Evolutionary conservation across 352 stramenopile genomes (phyloP), one percentile per base, ranked within the genome.

Genomic region (Globisporangium perplexum): DNA sequence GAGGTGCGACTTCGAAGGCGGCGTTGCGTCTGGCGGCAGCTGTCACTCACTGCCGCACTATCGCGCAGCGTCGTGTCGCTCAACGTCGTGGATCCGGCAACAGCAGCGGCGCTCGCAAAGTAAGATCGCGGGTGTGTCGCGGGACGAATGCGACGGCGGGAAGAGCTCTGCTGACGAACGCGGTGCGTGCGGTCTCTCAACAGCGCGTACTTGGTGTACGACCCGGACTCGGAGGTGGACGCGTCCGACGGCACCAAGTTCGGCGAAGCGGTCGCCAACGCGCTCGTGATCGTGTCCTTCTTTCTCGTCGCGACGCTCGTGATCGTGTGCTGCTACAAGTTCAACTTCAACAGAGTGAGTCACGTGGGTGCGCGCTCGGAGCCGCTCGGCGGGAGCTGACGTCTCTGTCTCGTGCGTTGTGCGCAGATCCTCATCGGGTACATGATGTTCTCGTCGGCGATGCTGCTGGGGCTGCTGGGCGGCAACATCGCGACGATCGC

Each of bases 271-370:
- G 41, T 96, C 20, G 65, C 96, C 45, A 97, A 97, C 57, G 87
- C 89, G 8, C 61, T 97, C 18, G 85, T 81, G 50, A 96, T 97
- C 52, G 86, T 97, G 26, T 83, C 75, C 24, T 90, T 96, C 43
- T 96, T 97, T 45, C 69, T 90, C 12, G 72, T 90, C 46, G 84
- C 85, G 43, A 97, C 89, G 30, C 96, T 97, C 47, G 70, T 94
- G 8, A 95, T 97, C 56, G 88, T 96, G 18, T 78, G 85, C 43
- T 91, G 86, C 62, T 96, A 96, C 76, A 95, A 95, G 50, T 93
- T 89, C 63, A 92, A 94, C 57, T 91, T 92, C 56, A 90, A 80
- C 36, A 78, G 65, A 52, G 86, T 93, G 50, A 42, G 49, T 5
- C 6, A 51, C 50, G 30, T n/a, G n/a, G n/a, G n/a, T 42, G 14